Evolutionary conservation across 805 yeast genomes (phyloP).

Genomic region (Debaryomyces maramus): DNA sequence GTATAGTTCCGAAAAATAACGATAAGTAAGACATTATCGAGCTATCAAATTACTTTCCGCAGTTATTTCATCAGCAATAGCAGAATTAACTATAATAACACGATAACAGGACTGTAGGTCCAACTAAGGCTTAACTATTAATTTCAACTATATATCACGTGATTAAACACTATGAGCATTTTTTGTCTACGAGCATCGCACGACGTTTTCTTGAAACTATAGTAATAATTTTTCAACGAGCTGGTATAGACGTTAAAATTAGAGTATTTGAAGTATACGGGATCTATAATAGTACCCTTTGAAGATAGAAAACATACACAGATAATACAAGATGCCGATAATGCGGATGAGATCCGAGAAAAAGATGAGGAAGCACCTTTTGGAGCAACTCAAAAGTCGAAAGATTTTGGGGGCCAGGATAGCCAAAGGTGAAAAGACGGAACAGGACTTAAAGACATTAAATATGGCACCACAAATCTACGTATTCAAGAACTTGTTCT

Average conservation of each 20-base stretch:
- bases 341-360: conserved; percentile 45
- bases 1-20: conserved; percentile 11
- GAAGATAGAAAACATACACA: background rate
- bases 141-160: too few relatives aligned
- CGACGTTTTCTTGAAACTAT: too few relatives aligned
- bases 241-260: background rate
- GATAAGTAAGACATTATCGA: background rate
- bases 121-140: too few relatives aligned
- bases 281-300: background rate
- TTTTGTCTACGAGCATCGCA: too few relatives aligned
- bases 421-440: conserved; percentile 39
- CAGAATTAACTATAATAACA: too few relatives aligned
- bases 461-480: conserved; percentile 81
- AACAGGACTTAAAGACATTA: conserved; percentile 39
- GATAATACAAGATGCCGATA: conserved; percentile 26
- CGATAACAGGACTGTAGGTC: too few relatives aligned
- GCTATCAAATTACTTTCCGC: too few relatives aligned
- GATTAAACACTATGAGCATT: too few relatives aligned
- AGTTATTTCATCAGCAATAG: too few relatives aligned
- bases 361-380: conserved; percentile 47
- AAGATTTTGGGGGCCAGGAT: conserved; percentile 43
- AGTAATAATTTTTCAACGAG: background rate
- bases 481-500: conserved; percentile 79
- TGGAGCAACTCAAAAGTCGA: conserved; percentile 45
- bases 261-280: background rate